phyloP scores from a whole-genome alignment of 108 stramenopile species.

The Bacterosira constricta region DNA sequence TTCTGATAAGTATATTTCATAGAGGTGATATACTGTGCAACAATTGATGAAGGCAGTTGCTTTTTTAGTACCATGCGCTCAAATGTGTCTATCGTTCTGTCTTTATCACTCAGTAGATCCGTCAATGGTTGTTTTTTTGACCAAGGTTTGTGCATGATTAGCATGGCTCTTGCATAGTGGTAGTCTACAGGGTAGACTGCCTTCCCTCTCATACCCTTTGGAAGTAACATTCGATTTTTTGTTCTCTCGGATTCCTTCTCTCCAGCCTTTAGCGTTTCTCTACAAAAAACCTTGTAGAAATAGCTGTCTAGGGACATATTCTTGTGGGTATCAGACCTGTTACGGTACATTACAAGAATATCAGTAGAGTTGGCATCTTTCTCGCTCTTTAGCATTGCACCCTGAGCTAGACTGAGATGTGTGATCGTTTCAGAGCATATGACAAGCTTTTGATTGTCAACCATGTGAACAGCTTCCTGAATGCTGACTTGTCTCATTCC shows the following conservation, averaged over 20 bases:
- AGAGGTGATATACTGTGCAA: not conserved
- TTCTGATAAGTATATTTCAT: slow-evolving; percentile 3
- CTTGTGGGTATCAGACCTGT: not conserved
- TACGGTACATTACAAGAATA: not conserved
- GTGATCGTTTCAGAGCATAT: not conserved
- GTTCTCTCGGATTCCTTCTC: not conserved
- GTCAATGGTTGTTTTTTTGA: not conserved
- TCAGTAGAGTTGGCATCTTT: not conserved
- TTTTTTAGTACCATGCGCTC: not conserved
- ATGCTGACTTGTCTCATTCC: not conserved
- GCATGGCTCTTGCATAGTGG: slow-evolving; percentile 17
- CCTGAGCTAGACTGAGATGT: not conserved
- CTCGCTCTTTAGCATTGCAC: not conserved
- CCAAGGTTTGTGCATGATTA: slow-evolving; percentile 24
- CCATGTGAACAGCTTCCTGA: not conserved
- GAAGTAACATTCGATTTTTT: not conserved
- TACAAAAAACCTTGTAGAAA: not conserved
- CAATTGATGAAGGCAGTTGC: not conserved
- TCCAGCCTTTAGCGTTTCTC: not conserved
- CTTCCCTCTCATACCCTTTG: slow-evolving; percentile 6
- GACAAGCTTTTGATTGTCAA: not conserved
- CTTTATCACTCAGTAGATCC: not conserved
- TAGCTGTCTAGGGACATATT: not conserved
- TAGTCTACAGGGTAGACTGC: slow-evolving; percentile 7
- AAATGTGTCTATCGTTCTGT: not conserved